Conservation (phyloP, 1,284 basidiomycete genomes). For the Malassezia pachydermatis region DNA sequence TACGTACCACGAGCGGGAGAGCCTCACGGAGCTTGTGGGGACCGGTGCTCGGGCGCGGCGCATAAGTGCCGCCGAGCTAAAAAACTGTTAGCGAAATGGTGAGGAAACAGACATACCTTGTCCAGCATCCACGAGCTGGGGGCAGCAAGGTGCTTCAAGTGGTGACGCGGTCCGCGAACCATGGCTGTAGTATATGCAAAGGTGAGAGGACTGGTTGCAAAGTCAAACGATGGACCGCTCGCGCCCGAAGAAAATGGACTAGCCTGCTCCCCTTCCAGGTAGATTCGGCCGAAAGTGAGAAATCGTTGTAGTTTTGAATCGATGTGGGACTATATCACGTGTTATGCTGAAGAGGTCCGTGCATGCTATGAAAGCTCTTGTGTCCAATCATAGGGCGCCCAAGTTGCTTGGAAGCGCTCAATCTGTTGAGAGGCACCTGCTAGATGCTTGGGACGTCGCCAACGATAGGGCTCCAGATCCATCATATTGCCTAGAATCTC, state of each 20-base stretch:
- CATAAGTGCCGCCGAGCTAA: constrained; percentile 82
- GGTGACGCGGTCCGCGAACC: constrained; percentile 89
- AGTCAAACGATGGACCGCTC: background rate
- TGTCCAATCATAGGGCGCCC: constrained; percentile 50
- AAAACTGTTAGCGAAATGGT: background rate
- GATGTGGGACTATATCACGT: constrained; percentile 14
- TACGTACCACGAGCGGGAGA: constrained; percentile 54
- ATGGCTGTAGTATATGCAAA: constrained; percentile 19
- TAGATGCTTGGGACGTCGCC: constrained; percentile 63
- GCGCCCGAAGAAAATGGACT: constrained; percentile 19
- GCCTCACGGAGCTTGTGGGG: constrained; percentile 98
- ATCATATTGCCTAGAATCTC: constrained; percentile 89
- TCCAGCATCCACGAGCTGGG: constrained; percentile 99
- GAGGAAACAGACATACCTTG: constrained; percentile 53
- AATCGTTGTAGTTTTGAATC: constrained; percentile 13
- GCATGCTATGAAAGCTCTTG: constrained; percentile 20
- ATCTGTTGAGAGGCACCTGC: constrained; percentile 51
- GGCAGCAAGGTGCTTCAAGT: constrained; percentile 93
- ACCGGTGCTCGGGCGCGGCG: constrained; percentile 90
- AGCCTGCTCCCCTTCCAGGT: background rate
- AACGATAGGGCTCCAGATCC: constrained; percentile 73
- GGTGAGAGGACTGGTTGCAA: constrained; percentile 14
- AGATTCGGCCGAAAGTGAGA: constrained; percentile 13
- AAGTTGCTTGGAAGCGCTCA: constrained; percentile 59
- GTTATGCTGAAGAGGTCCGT: background rate